Conservation (phyloP, 495 filamentous ascomycete species). For the Tirmania nivea region DNA sequence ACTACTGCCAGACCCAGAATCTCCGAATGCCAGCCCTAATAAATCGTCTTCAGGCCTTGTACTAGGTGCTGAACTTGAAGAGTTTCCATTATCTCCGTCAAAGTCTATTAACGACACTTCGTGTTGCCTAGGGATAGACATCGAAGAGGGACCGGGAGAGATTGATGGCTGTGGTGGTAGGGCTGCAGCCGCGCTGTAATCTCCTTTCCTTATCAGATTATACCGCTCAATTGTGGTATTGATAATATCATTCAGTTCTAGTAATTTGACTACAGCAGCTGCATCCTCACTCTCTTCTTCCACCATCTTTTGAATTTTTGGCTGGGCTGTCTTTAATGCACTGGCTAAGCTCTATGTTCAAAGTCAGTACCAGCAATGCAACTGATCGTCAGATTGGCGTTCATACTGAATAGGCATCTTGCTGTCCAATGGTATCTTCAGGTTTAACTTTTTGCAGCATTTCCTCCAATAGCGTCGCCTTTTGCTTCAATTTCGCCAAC, state of each 20-base stretch:
- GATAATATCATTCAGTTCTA: constrained; percentile 98
- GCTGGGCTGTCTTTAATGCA: constrained; percentile 78
- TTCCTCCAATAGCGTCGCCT: constrained; percentile 78
- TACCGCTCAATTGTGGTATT: constrained; percentile 90
- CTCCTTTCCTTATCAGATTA: constrained; percentile 80
- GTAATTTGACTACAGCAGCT: constrained; percentile 81
- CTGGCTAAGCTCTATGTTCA: constrained; percentile 54
- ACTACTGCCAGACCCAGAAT: constrained; percentile 19
- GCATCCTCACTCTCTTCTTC: constrained; percentile 94
- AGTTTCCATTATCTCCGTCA: constrained; percentile 38
- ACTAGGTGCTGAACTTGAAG: constrained; percentile 20
- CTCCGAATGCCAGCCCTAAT: constrained; percentile 44
- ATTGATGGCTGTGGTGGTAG: constrained; percentile 12
- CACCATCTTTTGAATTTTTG: constrained; percentile 98
- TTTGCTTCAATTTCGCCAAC: constrained; percentile 77
- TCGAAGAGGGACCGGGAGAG: constrained; percentile 8
- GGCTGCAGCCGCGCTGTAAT: constrained; percentile 54
- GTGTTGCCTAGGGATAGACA: constrained; percentile 30
- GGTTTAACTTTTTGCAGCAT: constrained; percentile 65
- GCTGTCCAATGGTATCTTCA: constrained; percentile 64
- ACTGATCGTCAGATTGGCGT: constrained; percentile 1
- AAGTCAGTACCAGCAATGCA: neutral
- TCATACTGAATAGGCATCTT: constrained; percentile 72
- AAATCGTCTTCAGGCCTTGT: constrained; percentile 36
- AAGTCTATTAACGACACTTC: constrained; percentile 91